phyloP scores from a whole-genome alignment of 768 basidiomycete genomes.

The Mycena amicta region DNA sequence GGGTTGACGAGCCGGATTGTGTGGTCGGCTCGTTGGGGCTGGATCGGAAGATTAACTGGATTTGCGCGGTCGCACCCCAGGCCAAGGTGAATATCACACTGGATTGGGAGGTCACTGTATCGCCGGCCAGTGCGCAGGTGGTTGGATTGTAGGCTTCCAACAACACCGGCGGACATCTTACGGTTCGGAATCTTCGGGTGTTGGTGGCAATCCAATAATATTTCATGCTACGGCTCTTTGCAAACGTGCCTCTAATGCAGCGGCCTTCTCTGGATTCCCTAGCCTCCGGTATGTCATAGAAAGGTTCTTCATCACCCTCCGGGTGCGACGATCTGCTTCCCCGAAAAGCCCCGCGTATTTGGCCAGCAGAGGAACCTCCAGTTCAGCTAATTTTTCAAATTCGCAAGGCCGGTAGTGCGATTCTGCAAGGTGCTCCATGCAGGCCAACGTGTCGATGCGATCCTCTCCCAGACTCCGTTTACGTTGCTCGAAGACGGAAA shows the following conservation, averaged over 20 bases:
- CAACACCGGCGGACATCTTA: no score
- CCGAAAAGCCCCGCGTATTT: not conserved
- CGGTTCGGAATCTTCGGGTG: no score
- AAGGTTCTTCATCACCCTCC: not conserved
- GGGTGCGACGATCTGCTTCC: not conserved
- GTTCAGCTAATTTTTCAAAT: not conserved
- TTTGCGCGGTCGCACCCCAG: constrained; percentile 34
- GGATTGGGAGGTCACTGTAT: constrained; percentile 38
- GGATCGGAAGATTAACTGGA: constrained; percentile 38
- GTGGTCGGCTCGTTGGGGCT: constrained; percentile 31
- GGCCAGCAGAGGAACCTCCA: not conserved
- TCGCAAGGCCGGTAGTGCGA: not conserved
- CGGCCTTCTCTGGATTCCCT: not conserved
- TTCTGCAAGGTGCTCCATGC: constrained; percentile 10
- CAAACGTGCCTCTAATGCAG: not conserved
- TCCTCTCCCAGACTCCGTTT: constrained; percentile 6
- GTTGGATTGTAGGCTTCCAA: constrained; percentile 30
- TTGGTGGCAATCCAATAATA: no score
- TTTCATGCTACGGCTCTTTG: no score
- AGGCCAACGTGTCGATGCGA: constrained; percentile 9
- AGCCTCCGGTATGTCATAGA: not conserved
- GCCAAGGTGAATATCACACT: constrained; percentile 34
- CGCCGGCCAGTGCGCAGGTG: constrained; percentile 28
- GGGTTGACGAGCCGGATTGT: constrained; percentile 33
- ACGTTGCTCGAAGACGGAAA: not conserved